phyloP scores from a whole-genome alignment of 2,329 filamentous ascomycete species.

The Talaromyces sp. region DNA sequence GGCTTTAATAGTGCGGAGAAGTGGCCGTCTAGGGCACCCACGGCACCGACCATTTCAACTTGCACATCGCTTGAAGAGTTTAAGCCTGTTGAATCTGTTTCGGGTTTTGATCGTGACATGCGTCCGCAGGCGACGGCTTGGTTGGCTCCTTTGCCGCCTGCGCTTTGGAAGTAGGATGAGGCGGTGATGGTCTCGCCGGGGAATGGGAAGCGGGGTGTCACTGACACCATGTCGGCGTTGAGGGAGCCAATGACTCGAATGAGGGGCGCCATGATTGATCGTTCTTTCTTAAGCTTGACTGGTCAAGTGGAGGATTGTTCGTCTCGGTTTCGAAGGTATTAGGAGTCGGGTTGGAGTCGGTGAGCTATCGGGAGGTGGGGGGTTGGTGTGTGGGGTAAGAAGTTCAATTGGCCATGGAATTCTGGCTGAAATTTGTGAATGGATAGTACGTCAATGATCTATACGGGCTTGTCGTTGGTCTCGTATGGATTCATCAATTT shows the following conservation, averaged over 20 bases:
- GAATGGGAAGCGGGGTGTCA: conserved; percentile 78
- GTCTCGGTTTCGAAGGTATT: neutral
- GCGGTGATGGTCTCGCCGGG: conserved; percentile 88
- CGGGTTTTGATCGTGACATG: conserved; percentile 63
- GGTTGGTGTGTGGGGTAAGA: conserved; percentile 4
- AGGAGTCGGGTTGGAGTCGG: conserved; percentile 2
- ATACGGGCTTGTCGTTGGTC: neutral
- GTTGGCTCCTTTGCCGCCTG: conserved; percentile 94
- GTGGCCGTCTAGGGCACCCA: conserved; percentile 63
- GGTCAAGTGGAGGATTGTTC: neutral
- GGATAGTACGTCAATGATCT: neutral
- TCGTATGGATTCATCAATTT: neutral
- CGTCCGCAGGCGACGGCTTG: conserved; percentile 89
- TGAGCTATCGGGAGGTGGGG: conserved; percentile 1
- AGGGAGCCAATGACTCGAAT: conserved; percentile 91
- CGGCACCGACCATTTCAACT: conserved; percentile 73
- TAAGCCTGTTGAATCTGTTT: conserved; percentile 15
- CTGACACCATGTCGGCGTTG: conserved; percentile 90
- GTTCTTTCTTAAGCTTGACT: neutral
- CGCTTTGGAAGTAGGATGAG: conserved; percentile 74
- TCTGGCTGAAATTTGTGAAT: neutral
- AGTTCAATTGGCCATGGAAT: neutral
- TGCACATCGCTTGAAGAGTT: conserved; percentile 34
- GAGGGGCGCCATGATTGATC: conserved; percentile 44
- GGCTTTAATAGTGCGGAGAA: conserved; percentile 64